Percentiles rank a stretch among this genome's conserved stretches.
phyloP scores from a whole-genome alignment of 1,284 basidiomycete species.

The Prillingera fragicola region DNA sequence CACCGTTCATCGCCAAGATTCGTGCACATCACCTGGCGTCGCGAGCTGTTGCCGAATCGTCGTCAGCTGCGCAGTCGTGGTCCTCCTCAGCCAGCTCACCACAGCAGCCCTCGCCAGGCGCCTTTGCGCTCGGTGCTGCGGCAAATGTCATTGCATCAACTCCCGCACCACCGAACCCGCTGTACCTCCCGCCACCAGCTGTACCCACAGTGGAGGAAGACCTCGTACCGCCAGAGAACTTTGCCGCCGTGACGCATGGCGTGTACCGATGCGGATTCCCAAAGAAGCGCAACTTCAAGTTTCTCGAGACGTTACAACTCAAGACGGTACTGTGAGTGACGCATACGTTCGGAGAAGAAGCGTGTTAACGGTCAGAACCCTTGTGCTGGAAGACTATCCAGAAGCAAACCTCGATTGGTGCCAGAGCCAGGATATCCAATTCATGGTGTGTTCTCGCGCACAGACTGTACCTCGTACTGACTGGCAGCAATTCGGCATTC shows the following conservation, averaged over 20 bases:
- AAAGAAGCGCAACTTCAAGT: slow-evolving; percentile 53
- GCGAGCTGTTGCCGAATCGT: neutral
- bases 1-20: slow-evolving; percentile 28
- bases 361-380: slow-evolving; percentile 27
- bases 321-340: slow-evolving; percentile 53
- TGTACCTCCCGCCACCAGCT: slow-evolving; percentile 44
- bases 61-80: neutral
- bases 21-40: slow-evolving; percentile 2
- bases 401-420: slow-evolving; percentile 52
- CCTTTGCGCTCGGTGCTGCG: neutral
- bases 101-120: neutral
- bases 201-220: slow-evolving; percentile 40
- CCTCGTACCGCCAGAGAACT: slow-evolving; percentile 46
- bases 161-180: slow-evolving; percentile 26
- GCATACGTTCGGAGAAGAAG: neutral
- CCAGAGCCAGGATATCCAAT: slow-evolving; percentile 43
- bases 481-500: slow-evolving; percentile 54
- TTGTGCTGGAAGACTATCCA: slow-evolving; percentile 55
- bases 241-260: slow-evolving; percentile 45
- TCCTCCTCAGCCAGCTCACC: neutral
- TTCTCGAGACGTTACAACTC: slow-evolving; percentile 52
- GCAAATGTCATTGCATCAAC: too few species aligned
- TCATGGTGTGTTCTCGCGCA: slow-evolving; percentile 31
- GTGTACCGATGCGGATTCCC: slow-evolving; percentile 53
- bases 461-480: neutral